phyloP scores from a whole-genome alignment of 2,329 filamentous ascomycete genomes.

The Pseudogymnoascus sp. region DNA sequence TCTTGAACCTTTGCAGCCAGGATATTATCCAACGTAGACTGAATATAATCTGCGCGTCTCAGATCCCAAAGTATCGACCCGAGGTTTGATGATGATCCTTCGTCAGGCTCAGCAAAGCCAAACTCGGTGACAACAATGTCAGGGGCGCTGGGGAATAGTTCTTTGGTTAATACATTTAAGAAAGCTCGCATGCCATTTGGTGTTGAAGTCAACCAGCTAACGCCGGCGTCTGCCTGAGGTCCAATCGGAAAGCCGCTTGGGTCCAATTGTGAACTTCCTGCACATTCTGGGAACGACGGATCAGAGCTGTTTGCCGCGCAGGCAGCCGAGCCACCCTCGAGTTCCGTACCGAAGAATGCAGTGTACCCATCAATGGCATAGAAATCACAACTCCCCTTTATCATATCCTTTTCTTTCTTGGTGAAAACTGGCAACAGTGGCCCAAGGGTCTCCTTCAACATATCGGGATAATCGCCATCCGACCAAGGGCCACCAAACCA shows the following conservation, averaged over 20 bases:
- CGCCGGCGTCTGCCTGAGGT: slow-evolving; percentile 34
- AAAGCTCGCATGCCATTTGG: slow-evolving; percentile 33
- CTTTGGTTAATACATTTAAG: slow-evolving; percentile 34
- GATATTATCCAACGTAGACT: slow-evolving; percentile 35
- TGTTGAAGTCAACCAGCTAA: slow-evolving; percentile 34
- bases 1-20: slow-evolving; percentile 30
- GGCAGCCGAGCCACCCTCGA: slow-evolving; percentile 28
- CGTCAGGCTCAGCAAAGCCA: slow-evolving; percentile 35
- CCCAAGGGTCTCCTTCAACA: slow-evolving; percentile 33
- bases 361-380: slow-evolving; percentile 33
- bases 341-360: slow-evolving; percentile 25
- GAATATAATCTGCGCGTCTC: slow-evolving; percentile 33
- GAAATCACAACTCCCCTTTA: slow-evolving; percentile 37
- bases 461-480: slow-evolving; percentile 34
- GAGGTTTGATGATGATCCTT: slow-evolving; percentile 21
- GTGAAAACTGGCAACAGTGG: slow-evolving; percentile 32
- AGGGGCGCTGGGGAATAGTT: slow-evolving; percentile 34
- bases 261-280: slow-evolving; percentile 26
- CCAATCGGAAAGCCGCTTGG: slow-evolving; percentile 37
- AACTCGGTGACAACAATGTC: slow-evolving; percentile 36
- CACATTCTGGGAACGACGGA: slow-evolving; percentile 35
- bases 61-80: slow-evolving; percentile 33
- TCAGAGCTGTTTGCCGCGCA: slow-evolving; percentile 34
- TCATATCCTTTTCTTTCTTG: slow-evolving; percentile 31
- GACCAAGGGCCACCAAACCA: slow-evolving; percentile 41